phyloP scores from a whole-genome alignment of 371 early-diverging fungal species.

The Syncephalastrum sp. region DNA sequence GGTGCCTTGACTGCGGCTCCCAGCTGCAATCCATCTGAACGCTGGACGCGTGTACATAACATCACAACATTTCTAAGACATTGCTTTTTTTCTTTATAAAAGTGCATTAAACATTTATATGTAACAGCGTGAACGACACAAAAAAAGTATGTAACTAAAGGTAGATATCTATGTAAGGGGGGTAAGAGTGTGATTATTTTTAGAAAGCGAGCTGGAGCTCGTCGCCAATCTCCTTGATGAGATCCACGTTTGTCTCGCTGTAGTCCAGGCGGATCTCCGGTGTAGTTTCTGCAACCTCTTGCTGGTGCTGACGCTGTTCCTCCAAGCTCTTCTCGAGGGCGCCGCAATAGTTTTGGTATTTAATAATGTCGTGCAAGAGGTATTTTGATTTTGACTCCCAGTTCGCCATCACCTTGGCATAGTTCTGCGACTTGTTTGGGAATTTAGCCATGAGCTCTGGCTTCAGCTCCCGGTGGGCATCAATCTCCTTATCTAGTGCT shows the following conservation, averaged over 20 bases:
- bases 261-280: constrained; percentile 12
- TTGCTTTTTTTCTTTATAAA: no score
- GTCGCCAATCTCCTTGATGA: constrained; percentile 36
- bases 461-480: constrained; percentile 41
- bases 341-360: constrained; percentile 82
- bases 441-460: constrained; percentile 44
- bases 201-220: constrained; percentile 20
- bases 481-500: constrained; percentile 32
- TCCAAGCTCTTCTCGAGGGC: constrained; percentile 56
- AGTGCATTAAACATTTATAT: no score
- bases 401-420: constrained; percentile 72
- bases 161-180: no score
- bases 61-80: no score
- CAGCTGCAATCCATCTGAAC: no score
- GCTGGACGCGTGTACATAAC: no score
- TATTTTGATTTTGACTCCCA: constrained; percentile 86
- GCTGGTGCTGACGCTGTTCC: neutral
- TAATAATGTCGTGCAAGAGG: constrained; percentile 82
- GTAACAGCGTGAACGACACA: no score
- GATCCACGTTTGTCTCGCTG: constrained; percentile 21
- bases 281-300: neutral
- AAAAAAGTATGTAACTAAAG: no score
- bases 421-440: constrained; percentile 48
- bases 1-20: no score
- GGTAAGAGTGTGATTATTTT: neutral